Evolutionary conservation across 257 asterid species (phyloP).

Genomic region (Nicotiana tomentosiformis): DNA sequence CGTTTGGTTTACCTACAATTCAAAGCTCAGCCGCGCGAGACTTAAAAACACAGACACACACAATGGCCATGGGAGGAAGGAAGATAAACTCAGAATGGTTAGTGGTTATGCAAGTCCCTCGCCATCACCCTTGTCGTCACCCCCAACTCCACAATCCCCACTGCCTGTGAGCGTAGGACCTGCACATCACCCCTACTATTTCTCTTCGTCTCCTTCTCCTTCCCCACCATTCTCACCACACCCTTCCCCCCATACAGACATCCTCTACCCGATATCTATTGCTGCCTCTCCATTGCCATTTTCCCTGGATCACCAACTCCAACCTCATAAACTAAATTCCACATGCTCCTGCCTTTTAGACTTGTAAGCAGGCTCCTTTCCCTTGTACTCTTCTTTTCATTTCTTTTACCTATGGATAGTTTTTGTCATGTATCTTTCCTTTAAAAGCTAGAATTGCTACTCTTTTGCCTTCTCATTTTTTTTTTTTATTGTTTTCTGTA

Average conservation of each 20-base stretch:
- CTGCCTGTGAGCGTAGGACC: conserved; percentile 20
- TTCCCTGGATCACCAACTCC: conserved; percentile 13
- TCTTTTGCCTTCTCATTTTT: background rate
- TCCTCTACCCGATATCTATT: background rate
- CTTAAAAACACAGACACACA: too few species aligned
- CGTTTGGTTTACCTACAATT: background rate
- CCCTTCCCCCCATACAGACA: conserved; percentile 4
- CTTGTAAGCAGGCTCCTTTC: conserved; percentile 13
- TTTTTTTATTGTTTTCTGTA: background rate
- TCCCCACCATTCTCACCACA: conserved; percentile 11
- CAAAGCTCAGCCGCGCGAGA: background rate
- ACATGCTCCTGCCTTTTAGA: conserved; percentile 14
- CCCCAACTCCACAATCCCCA: conserved; percentile 16
- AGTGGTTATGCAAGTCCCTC: conserved; percentile 9
- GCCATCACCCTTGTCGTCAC: background rate
- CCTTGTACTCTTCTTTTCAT: background rate
- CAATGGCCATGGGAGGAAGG: background rate
- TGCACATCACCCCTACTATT: conserved; percentile 3
- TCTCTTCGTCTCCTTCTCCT: conserved; percentile 12
- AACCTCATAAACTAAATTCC: background rate
- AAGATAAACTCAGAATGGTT: conserved; percentile 1
- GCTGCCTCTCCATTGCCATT: background rate
- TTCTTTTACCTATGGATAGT: background rate
- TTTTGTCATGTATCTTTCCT: background rate
- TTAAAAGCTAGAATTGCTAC: background rate